A percentile compares a stretch with the other conserved stretches of the same genome.
Evolutionary conservation across 805 yeast genomes (phyloP).

Genomic region (Komagataella ulmi): DNA sequence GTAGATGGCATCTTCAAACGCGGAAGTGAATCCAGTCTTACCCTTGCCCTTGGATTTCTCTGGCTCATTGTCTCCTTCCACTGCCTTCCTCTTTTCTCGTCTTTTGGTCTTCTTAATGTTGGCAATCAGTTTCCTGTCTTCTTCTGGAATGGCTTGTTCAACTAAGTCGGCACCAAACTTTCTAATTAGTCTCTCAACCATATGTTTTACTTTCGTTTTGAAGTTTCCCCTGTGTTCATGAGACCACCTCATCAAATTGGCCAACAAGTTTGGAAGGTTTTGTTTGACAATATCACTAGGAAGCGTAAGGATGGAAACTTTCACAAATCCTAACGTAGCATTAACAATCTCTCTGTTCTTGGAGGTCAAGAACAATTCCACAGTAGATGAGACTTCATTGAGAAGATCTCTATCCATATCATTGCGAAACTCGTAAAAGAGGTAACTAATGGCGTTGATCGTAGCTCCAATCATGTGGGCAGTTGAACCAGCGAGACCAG

Average conservation of each 20-base stretch:
- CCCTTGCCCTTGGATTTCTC: not conserved
- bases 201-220: conserved; percentile 85
- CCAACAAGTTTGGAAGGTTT: conserved; percentile 51
- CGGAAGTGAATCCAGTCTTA: conserved; percentile 46
- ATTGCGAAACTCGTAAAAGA: conserved; percentile 75
- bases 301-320: conserved; percentile 72
- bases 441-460: conserved; percentile 77
- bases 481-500: conserved; percentile 89
- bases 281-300: conserved; percentile 66
- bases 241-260: conserved; percentile 79
- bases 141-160: conserved; percentile 79
- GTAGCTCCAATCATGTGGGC: conserved; percentile 98
- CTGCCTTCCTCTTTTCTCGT: conserved; percentile 65
- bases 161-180: conserved; percentile 84
- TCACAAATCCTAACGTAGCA: conserved; percentile 87
- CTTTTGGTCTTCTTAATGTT: conserved; percentile 81
- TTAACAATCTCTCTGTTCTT: conserved; percentile 89
- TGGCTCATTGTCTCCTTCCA: conserved; percentile 22
- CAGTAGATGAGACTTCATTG: conserved; percentile 69
- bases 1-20: conserved; percentile 85
- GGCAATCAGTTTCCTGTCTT: conserved; percentile 67
- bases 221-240: conserved; percentile 94
- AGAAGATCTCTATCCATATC: conserved; percentile 45
- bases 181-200: conserved; percentile 81
- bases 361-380: conserved; percentile 82